Percentiles rank a stretch among this genome's conserved stretches.
phyloP scores from a whole-genome alignment of 495 filamentous ascomycete genomes.

The Niebla homalea region DNA sequence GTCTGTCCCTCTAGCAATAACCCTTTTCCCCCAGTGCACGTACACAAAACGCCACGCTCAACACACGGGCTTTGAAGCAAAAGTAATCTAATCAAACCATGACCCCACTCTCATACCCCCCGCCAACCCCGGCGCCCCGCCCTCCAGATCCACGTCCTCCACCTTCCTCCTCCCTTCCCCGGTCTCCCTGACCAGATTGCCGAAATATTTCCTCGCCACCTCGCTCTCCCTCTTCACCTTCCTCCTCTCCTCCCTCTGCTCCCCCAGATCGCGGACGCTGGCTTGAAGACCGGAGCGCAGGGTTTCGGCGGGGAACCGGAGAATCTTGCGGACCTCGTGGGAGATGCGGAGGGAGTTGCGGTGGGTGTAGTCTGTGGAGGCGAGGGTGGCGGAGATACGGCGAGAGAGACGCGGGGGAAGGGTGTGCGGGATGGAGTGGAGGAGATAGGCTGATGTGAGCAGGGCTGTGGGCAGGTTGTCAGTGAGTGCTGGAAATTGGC shows the following conservation, averaged over 20 bases:
- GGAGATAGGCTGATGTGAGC: conserved; percentile 61
- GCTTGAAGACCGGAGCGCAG: conserved; percentile 67
- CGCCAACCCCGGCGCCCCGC: conserved; percentile 36
- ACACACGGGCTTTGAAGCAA: no score
- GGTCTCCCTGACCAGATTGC: conserved; percentile 68
- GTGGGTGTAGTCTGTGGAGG: conserved; percentile 81
- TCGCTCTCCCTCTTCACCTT: conserved; percentile 65
- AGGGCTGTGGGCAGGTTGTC: conserved; percentile 35
- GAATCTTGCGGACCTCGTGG: conserved; percentile 68
- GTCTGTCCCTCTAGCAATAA: not conserved
- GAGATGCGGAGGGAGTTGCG: conserved; percentile 73
- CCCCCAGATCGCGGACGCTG: conserved; percentile 66
- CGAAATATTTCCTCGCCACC: conserved; percentile 72
- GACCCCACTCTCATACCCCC: conserved; percentile 16
- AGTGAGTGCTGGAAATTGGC: conserved; percentile 18
- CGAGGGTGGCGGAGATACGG: conserved; percentile 70
- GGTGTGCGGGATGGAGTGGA: conserved; percentile 74
- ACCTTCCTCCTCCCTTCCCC: conserved; percentile 58
- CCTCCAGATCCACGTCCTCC: conserved; percentile 70
- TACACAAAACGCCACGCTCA: no score
- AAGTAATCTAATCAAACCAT: no score
- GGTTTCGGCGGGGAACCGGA: conserved; percentile 71
- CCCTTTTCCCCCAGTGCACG: no score
- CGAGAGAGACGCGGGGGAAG: conserved; percentile 73
- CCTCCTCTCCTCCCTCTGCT: conserved; percentile 62